These are phyloP conservation scores for Heterobasidion occidentale DNA, from an alignment of 1,284 basidiomycete genomes.

Conservation along the genomic window DNA sequence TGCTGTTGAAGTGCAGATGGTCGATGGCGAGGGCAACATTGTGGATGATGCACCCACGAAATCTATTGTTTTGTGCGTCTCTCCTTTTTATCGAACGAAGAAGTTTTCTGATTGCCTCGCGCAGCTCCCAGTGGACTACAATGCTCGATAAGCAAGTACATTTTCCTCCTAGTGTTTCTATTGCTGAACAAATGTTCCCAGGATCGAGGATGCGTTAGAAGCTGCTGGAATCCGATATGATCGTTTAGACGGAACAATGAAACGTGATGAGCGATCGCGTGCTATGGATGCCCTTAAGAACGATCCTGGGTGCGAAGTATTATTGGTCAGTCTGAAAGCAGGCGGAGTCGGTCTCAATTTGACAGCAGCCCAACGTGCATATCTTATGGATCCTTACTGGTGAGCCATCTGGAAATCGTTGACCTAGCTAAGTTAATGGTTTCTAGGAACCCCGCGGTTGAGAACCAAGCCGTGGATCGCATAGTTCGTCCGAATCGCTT, in stretches of 20 bases:
- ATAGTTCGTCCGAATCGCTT: slow-evolving; percentile 44
- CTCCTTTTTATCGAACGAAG: slow-evolving; percentile 1
- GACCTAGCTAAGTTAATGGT: not conserved
- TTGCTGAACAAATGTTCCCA: slow-evolving; percentile 17
- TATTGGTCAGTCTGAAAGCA: slow-evolving; percentile 93
- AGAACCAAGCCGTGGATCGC: slow-evolving; percentile 93
- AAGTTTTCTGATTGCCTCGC: slow-evolving; percentile 3
- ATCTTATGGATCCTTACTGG: slow-evolving; percentile 96
- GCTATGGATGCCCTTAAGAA: slow-evolving; percentile 88
- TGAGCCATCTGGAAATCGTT: slow-evolving; percentile 23
- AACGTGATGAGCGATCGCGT: slow-evolving; percentile 83
- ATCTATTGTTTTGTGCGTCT: slow-evolving; percentile 85
- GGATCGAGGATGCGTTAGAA: slow-evolving; percentile 87
- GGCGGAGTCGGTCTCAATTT: slow-evolving; percentile 96
- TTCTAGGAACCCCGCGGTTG: slow-evolving; percentile 88
- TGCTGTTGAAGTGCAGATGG: slow-evolving; percentile 63
- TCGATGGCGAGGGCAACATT: slow-evolving; percentile 66
- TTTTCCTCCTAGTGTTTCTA: not conserved
- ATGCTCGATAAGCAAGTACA: slow-evolving; percentile 83
- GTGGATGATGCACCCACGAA: slow-evolving; percentile 67
- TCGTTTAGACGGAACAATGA: slow-evolving; percentile 94
- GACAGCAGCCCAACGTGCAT: slow-evolving; percentile 87
- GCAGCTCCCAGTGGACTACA: slow-evolving; percentile 89
- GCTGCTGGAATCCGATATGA: slow-evolving; percentile 77
- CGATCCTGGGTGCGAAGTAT: slow-evolving; percentile 81